Evolutionary conservation across 2,329 filamentous ascomycete species (phyloP), one percentile per base, ranked within the genome.

Genomic region (Trichoderma pleuroti): DNA sequence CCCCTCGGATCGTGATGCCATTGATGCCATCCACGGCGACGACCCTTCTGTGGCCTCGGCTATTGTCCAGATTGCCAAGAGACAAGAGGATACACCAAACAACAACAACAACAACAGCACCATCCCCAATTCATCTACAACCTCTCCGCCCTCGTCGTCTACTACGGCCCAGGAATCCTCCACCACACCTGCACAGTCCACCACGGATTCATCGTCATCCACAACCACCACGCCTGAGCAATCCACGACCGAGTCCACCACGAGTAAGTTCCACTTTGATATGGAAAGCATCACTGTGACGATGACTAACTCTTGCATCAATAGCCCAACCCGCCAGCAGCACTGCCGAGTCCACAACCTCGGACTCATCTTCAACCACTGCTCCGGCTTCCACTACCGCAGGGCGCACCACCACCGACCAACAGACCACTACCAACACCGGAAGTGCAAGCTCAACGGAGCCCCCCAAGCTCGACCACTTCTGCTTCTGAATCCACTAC

Each of bases 31-130:
- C 32, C 86, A 89, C 80, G 82, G 84, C 56, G 85, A 86, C 73
- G 86, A 92, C 76, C 86, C 88, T 26, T 84, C 86, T 46, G 82
- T 92, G 46, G 90, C 90, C 21, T 87, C 85, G 11, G 86, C 87
- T 71, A 82, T 93, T 73, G 84, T 91, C 69, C 86, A 88, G 70
- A 81, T 93, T 70, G 91, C 88, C 46, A 89, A 88, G 80, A 86
- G 91, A 73, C 87, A 82, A 73, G 77, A 90, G 73, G 79, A 82
- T 68, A 76, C 72, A 56, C 78, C 78, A 60, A 77, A 76, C 36
- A 80, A 76, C 28, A 80, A 77, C 18, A 77, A 76, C 36, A 80
- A 76, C 28, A 80, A 77, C 18, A 26, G 14, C 54, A 28, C 61
- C 7, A 64, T 32, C 12, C 61, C 28, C 39, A 21, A 7, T n/a